Evolutionary conservation across 2,329 filamentous ascomycete genomes (phyloP).

Genomic region (Trichoderma sp.): DNA sequence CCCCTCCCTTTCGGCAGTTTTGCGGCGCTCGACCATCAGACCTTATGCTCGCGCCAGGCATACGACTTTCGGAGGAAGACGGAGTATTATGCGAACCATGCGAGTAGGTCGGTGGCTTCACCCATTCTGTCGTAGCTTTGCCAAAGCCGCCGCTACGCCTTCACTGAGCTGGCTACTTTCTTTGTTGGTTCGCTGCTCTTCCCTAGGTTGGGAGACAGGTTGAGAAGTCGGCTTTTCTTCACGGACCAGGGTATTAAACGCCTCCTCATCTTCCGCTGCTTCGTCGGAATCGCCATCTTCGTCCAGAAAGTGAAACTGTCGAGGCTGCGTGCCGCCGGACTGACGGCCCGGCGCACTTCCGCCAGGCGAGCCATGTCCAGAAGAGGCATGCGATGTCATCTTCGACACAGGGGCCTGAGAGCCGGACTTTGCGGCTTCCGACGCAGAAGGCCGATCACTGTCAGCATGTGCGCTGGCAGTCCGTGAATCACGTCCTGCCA

Average conservation of each 20-base stretch:
- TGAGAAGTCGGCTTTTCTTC: conserved; percentile 46
- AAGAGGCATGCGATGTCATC: conserved; percentile 37
- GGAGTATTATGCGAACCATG: conserved; percentile 16
- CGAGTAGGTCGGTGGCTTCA: not conserved
- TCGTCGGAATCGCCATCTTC: conserved; percentile 51
- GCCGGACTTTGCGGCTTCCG: conserved; percentile 46
- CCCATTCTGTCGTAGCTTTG: conserved; percentile 53
- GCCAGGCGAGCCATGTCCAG: conserved; percentile 19
- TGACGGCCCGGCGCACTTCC: not conserved
- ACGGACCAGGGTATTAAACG: conserved; percentile 49
- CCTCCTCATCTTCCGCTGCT: conserved; percentile 21
- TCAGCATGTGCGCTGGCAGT: conserved; percentile 18
- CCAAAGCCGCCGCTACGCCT: conserved; percentile 63
- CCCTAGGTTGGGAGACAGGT: conserved; percentile 27
- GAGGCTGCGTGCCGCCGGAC: not conserved
- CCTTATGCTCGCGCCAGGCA: not conserved
- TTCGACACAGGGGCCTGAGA: conserved; percentile 48
- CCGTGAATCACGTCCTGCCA: conserved; percentile 4
- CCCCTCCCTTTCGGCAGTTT: conserved; percentile 24
- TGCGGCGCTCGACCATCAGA: conserved; percentile 8
- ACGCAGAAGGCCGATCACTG: conserved; percentile 32
- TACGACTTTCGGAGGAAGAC: not conserved
- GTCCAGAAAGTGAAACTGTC: conserved; percentile 45
- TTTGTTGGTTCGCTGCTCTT: conserved; percentile 32
- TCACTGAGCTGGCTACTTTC: conserved; percentile 51